phyloP scores from a whole-genome alignment of 192 early-diverging fungal species.

The Paraglomus brasilianum region DNA sequence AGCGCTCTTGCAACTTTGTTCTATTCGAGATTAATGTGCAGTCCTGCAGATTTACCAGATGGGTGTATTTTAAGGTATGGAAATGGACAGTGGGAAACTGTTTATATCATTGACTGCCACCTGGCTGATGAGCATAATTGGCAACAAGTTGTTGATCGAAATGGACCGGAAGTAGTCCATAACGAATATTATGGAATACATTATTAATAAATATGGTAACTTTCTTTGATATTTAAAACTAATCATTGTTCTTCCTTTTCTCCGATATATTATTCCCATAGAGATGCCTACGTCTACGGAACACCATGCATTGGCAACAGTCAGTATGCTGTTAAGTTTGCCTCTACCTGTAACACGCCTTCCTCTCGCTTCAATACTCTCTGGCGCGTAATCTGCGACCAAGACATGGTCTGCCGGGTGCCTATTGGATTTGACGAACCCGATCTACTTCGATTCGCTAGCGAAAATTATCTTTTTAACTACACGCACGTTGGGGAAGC shows the following conservation, averaged over 20 bases:
- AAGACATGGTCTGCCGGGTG: constrained; percentile 43
- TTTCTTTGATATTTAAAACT: too few species aligned
- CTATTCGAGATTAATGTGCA: constrained; percentile 42
- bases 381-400: constrained; percentile 48
- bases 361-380: constrained; percentile 29
- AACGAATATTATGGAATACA: too few species aligned
- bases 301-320: constrained; percentile 48
- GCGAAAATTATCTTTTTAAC: not conserved
- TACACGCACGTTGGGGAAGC: constrained; percentile 7
- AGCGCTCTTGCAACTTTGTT: constrained; percentile 35
- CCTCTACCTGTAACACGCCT: constrained; percentile 31
- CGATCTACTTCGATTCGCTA: constrained; percentile 18
- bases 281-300: constrained; percentile 47
- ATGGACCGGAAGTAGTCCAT: too few species aligned
- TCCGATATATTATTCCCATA: too few species aligned
- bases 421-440: constrained; percentile 41
- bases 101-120: too few species aligned
- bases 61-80: constrained; percentile 7
- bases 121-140: too few species aligned
- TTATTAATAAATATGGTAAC: too few species aligned
- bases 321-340: constrained; percentile 47
- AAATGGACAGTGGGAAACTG: too few species aligned
- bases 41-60: constrained; percentile 19
- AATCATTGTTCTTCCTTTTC: too few species aligned
- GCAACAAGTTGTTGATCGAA: too few species aligned